Evolutionary conservation across 2,329 filamentous ascomycete genomes (phyloP).

Genomic region (Cryphonectria parasitica): DNA sequence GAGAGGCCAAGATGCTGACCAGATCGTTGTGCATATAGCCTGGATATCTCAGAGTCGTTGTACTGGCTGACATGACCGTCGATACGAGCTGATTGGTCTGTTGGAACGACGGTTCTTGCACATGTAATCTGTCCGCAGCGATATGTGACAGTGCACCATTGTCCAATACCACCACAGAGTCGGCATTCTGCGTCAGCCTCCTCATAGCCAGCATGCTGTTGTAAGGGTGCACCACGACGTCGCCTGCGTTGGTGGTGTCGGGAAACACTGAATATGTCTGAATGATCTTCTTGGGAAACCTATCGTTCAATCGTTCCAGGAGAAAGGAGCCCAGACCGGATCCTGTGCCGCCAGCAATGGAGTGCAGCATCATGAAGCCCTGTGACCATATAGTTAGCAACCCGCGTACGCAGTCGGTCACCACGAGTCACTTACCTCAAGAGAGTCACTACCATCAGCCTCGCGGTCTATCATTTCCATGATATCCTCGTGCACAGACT

Average conservation of each 20-base stretch:
- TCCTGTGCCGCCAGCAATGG: conserved; percentile 94
- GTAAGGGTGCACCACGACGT: conserved; percentile 97
- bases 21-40: conserved; percentile 99
- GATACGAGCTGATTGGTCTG: conserved; percentile 97
- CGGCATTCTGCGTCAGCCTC: conserved; percentile 90
- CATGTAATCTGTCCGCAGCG: conserved; percentile 89
- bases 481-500: conserved; percentile 91
- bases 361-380: conserved; percentile 99
- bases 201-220: conserved; percentile 94
- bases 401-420: not conserved
- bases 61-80: conserved; percentile 98
- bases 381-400: conserved; percentile 41
- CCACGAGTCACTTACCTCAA: conserved; percentile 65
- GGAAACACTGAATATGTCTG: conserved; percentile 99
- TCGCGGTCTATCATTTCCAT: conserved; percentile 99
- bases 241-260: conserved; percentile 80
- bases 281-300: conserved; percentile 98
- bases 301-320: conserved; percentile 92
- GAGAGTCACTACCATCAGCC: conserved; percentile 94
- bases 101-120: conserved; percentile 93
- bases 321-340: conserved; percentile 95
- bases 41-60: conserved; percentile 92
- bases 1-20: conserved; percentile 91
- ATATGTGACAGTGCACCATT: conserved; percentile 94
- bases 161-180: conserved; percentile 96